Conservation (phyloP, 2,329 filamentous ascomycete genomes). For the Phyllosticta citriasiana region DNA sequence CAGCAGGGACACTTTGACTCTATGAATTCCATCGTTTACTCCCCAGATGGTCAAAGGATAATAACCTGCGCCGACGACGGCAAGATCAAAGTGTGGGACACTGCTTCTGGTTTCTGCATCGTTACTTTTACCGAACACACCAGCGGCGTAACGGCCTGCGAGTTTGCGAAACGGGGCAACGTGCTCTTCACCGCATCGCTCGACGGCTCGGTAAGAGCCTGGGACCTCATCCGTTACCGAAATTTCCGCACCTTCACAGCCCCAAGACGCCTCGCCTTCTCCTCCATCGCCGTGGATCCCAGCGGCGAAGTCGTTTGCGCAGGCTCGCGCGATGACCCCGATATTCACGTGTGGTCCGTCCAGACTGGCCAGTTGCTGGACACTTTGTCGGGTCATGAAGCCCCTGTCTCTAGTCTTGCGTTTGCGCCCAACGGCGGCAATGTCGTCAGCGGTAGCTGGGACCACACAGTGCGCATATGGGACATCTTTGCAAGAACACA, state of each 20-base stretch:
- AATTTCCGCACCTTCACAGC: conserved; percentile 98
- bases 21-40: conserved; percentile 88
- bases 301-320: conserved; percentile 94
- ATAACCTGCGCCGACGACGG: conserved; percentile 93
- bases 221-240: conserved; percentile 90
- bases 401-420: conserved; percentile 76
- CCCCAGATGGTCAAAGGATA: conserved; percentile 84
- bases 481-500: conserved; percentile 90
- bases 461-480: conserved; percentile 91
- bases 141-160: conserved; percentile 84
- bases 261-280: conserved; percentile 82
- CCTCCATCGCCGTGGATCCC: conserved; percentile 89
- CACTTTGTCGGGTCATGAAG: conserved; percentile 83
- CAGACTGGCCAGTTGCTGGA: conserved; percentile 94
- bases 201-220: conserved; percentile 87
- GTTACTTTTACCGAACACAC: conserved; percentile 98
- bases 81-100: conserved; percentile 98
- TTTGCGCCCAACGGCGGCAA: conserved; percentile 81
- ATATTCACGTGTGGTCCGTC: conserved; percentile 97
- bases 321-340: conserved; percentile 89
- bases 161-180: conserved; percentile 91
- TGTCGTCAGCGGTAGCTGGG: conserved; percentile 90
- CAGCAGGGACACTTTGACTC: conserved; percentile 96
- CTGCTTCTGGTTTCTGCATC: conserved; percentile 91
- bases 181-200: conserved; percentile 92